Evolutionary conservation across 2,329 filamentous ascomycete species (phyloP).

Genomic region (Fusarium hostae): DNA sequence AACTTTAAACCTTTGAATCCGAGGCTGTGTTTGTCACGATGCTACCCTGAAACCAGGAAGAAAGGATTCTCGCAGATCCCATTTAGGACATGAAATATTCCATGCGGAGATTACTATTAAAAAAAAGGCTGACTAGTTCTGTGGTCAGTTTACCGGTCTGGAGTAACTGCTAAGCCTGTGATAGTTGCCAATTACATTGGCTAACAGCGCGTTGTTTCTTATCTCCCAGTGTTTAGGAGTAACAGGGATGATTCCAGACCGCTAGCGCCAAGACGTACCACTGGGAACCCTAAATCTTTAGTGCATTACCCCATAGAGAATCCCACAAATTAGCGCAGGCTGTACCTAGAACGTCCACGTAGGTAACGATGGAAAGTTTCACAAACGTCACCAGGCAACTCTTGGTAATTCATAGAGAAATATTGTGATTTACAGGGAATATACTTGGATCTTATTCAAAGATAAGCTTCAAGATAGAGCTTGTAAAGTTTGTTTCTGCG

Average conservation of each 20-base stretch:
- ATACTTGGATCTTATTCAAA: background rate
- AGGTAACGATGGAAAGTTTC: background rate
- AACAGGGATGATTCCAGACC: background rate
- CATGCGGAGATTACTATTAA: background rate
- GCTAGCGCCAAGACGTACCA: background rate
- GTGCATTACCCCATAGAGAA: background rate
- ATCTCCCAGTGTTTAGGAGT: background rate
- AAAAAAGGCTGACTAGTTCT: background rate
- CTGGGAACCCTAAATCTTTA: background rate
- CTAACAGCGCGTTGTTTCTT: background rate
- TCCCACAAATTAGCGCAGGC: background rate
- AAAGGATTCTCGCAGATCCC: background rate
- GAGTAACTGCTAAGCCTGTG: rapidly evolving
- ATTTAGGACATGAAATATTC: too few species aligned
- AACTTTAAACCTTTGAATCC: background rate
- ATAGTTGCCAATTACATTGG: background rate
- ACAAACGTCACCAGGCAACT: background rate
- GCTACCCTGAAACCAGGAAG: background rate
- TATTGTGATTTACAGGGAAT: too few species aligned
- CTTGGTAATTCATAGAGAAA: background rate
- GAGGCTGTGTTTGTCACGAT: background rate
- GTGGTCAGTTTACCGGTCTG: background rate
- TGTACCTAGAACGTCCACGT: background rate
- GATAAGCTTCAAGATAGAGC: background rate
- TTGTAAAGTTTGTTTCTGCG: background rate